phyloP scores from a whole-genome alignment of 78 protist species.

The Planoprotostelium fungivorum region DNA sequence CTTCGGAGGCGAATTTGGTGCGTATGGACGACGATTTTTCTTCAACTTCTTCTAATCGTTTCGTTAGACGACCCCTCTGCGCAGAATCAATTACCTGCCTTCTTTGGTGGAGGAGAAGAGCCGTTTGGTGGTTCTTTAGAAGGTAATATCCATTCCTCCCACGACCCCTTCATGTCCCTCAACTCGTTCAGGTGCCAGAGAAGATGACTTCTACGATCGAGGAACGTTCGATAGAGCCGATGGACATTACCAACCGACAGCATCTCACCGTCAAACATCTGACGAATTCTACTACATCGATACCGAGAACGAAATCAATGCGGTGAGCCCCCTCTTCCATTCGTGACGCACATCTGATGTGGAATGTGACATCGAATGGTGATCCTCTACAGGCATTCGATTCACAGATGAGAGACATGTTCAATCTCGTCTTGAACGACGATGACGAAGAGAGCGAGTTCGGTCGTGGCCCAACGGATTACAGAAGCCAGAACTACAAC shows the following conservation, averaged over 20 bases:
- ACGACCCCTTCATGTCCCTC: background rate
- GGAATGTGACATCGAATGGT: too few relatives aligned
- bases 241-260: background rate
- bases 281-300: background rate
- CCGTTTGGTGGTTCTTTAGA: background rate
- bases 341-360: background rate
- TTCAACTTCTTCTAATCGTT: too few relatives aligned
- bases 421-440: background rate
- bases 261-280: background rate
- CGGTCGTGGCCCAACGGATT: background rate
- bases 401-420: background rate
- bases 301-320: background rate
- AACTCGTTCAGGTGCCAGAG: background rate
- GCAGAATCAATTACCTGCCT: background rate
- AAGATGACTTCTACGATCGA: background rate
- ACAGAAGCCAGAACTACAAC: background rate
- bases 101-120: background rate
- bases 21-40: too few relatives aligned
- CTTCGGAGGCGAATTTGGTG: background rate
- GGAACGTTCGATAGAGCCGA: background rate
- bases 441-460: background rate
- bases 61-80: background rate
- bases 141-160: background rate
- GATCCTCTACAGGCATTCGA: background rate
- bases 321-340: background rate